These are phyloP conservation scores for Spatholobus suberectus DNA, from an alignment of 306 rosid species.

Conservation along the genomic window DNA sequence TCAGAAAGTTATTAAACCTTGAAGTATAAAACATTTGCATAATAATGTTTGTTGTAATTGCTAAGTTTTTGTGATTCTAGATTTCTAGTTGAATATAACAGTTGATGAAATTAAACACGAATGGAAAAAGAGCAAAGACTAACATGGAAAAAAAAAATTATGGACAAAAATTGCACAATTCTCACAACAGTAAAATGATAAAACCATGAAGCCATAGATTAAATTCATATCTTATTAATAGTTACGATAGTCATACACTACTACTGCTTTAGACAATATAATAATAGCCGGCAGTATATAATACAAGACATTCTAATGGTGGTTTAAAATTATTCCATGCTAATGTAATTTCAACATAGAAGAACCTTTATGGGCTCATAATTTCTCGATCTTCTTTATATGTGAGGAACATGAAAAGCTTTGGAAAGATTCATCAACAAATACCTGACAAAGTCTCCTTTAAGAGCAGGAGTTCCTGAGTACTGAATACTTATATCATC, in stretches of 20 bases:
- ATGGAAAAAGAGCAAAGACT: conserved; percentile 22
- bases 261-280: conserved; percentile 6
- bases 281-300: neutral
- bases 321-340: conserved; percentile 16
- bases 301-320: conserved; percentile 1
- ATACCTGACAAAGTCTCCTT: conserved; percentile 98
- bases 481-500: conserved; percentile 93
- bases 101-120: conserved; percentile 2
- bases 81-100: conserved; percentile 35
- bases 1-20: too few species aligned
- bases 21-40: conserved; percentile 31
- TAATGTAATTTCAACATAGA: conserved; percentile 32
- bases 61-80: conserved; percentile 21
- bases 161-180: too few species aligned
- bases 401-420: conserved; percentile 20
- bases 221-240: conserved; percentile 1
- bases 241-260: conserved; percentile 5
- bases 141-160: conserved; percentile 8
- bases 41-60: neutral
- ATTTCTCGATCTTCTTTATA: conserved; percentile 27
- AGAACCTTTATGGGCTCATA: conserved; percentile 28
- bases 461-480: conserved; percentile 95
- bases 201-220: conserved; percentile 24
- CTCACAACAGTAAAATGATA: neutral
- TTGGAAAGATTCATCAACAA: conserved; percentile 37